Percentiles rank a stretch among this genome's conserved stretches.
phyloP scores from a whole-genome alignment of 2,329 filamentous ascomycete genomes.

The Verticillium dahliae region DNA sequence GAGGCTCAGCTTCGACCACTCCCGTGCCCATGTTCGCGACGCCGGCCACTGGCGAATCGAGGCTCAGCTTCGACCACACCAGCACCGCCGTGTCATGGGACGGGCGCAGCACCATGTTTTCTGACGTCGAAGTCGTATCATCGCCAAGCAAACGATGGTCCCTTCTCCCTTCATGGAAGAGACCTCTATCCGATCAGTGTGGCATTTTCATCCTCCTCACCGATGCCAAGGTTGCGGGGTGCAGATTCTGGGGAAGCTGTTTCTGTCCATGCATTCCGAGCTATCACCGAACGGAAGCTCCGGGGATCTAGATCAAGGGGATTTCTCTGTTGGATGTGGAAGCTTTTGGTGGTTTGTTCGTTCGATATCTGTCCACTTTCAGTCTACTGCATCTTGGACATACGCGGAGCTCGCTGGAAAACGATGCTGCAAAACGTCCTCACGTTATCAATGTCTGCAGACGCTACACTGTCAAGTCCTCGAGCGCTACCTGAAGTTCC shows the following conservation, averaged over 20 bases:
- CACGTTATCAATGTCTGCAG: too few relatives aligned
- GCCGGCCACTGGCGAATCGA: neutral
- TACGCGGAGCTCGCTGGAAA: too few relatives aligned
- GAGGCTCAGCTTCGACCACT: neutral
- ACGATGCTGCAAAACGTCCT: too few relatives aligned
- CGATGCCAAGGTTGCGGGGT: neutral
- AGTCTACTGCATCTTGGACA: too few relatives aligned
- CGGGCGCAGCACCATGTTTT: neutral
- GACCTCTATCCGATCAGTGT: neutral
- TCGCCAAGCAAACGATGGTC: neutral
- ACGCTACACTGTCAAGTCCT: neutral
- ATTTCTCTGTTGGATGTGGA: neutral
- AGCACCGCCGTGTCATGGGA: neutral
- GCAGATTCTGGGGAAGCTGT: neutral
- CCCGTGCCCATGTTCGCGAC: neutral
- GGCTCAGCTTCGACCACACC: neutral
- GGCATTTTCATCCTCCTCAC: neutral
- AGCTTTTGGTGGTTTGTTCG: too few relatives aligned
- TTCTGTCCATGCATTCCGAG: neutral
- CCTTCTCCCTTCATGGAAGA: neutral
- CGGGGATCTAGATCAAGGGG: neutral
- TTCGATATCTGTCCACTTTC: too few relatives aligned
- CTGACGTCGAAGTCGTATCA: neutral
- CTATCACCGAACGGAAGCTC: neutral
- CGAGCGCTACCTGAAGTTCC: too few relatives aligned